phyloP scores from a whole-genome alignment of 108 stramenopile genomes.

The Bacterosira constricta region DNA sequence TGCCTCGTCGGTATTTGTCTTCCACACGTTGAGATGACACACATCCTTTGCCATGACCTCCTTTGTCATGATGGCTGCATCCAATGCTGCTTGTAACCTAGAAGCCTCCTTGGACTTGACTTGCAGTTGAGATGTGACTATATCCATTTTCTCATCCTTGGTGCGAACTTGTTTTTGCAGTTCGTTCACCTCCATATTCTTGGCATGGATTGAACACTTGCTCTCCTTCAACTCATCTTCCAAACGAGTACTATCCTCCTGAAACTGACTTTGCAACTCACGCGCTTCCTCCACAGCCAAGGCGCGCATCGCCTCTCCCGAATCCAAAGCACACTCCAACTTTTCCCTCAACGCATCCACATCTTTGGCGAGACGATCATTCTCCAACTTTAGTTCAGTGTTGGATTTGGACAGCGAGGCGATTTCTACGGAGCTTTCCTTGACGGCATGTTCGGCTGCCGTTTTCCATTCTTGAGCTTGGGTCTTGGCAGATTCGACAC shows the following conservation, averaged over 20 bases:
- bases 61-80: not conserved
- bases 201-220: not conserved
- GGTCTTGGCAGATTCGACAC: too few species aligned
- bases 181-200: not conserved
- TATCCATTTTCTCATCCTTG: not conserved
- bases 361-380: not conserved
- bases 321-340: not conserved
- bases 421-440: too few species aligned
- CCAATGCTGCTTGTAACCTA: not conserved
- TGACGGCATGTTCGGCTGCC: not conserved
- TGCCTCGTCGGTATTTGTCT: too few species aligned
- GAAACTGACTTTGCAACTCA: not conserved
- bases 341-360: not conserved
- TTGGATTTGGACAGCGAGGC: not conserved
- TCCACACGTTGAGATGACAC: not conserved
- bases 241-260: not conserved
- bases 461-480: not conserved
- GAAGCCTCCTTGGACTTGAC: not conserved
- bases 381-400: not conserved
- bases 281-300: not conserved
- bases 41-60: not conserved
- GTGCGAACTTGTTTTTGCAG: not conserved
- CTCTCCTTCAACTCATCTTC: not conserved
- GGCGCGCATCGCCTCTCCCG: too few species aligned
- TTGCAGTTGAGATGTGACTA: not conserved